These are phyloP conservation scores for Rubroboletus pulcherrimus DNA, from an alignment of 768 basidiomycete species.

Conservation along the genomic window DNA sequence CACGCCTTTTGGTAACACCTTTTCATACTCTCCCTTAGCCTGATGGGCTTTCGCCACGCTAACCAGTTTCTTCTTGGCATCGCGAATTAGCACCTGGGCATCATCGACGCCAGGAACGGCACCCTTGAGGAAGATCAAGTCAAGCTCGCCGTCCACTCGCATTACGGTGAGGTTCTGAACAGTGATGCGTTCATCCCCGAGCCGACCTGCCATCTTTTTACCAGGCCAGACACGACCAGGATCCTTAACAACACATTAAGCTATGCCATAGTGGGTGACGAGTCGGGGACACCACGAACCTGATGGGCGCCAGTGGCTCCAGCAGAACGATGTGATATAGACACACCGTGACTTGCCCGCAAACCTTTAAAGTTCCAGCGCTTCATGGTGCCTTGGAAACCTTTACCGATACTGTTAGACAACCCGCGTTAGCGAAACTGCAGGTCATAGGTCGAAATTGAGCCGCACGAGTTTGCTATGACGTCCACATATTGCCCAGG, in stretches of 20 bases:
- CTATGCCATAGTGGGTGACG: neutral
- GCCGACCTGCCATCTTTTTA: conserved; percentile 96
- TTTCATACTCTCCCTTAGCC: conserved; percentile 68
- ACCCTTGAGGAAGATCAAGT: conserved; percentile 91
- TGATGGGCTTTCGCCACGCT: conserved; percentile 59
- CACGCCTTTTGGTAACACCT: conserved; percentile 79
- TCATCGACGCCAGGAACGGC: conserved; percentile 88
- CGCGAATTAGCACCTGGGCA: conserved; percentile 78
- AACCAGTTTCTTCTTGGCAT: conserved; percentile 86
- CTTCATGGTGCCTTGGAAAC: conserved; percentile 97
- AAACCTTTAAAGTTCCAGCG: conserved; percentile 90
- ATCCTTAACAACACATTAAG: conserved; percentile 51
- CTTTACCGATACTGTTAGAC: conserved; percentile 81
- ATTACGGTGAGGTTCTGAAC: conserved; percentile 86
- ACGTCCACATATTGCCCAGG: conserved; percentile 97
- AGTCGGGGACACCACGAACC: conserved; percentile 41
- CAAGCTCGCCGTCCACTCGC: conserved; percentile 79
- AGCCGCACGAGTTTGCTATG: conserved; percentile 77
- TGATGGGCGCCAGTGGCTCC: conserved; percentile 96
- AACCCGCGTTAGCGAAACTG: conserved; percentile 5
- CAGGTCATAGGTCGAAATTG: neutral
- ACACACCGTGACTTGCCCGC: conserved; percentile 93
- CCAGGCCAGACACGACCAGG: conserved; percentile 96
- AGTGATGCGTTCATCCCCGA: conserved; percentile 81
- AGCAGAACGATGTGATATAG: conserved; percentile 86